These are phyloP conservation scores for Epicoccum sorghinum DNA, from an alignment of 2,329 filamentous ascomycete species.

Conservation along the genomic window DNA sequence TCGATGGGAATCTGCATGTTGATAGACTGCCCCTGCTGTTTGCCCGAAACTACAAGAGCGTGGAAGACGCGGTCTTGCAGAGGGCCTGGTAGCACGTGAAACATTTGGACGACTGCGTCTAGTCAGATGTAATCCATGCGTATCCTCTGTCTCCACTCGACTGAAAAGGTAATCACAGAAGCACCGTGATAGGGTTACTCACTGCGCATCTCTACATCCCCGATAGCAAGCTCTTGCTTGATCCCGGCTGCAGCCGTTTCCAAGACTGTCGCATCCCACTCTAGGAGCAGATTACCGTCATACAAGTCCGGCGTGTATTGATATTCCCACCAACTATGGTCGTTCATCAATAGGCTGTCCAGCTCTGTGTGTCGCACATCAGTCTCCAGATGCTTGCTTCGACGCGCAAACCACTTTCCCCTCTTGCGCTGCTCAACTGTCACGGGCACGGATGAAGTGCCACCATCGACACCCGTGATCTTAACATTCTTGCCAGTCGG, in stretches of 20 bases:
- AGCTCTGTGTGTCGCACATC: slow-evolving; percentile 67
- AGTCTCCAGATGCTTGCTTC: slow-evolving; percentile 56
- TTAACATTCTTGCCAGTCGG: slow-evolving; percentile 15
- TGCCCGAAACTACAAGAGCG: slow-evolving; percentile 64
- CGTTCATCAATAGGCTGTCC: slow-evolving; percentile 61
- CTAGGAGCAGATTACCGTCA: slow-evolving; percentile 52
- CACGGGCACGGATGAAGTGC: slow-evolving; percentile 10
- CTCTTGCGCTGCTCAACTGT: slow-evolving; percentile 27
- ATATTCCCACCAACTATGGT: slow-evolving; percentile 63
- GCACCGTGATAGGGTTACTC: slow-evolving; percentile 18
- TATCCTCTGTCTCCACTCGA: not conserved
- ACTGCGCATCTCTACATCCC: slow-evolving; percentile 49
- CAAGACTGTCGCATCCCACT: slow-evolving; percentile 49
- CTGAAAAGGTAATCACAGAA: not conserved
- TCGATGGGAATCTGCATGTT: slow-evolving; percentile 59
- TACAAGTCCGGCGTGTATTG: slow-evolving; percentile 65
- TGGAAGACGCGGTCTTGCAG: slow-evolving; percentile 70
- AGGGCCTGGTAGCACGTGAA: slow-evolving; percentile 64
- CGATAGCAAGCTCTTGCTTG: slow-evolving; percentile 18
- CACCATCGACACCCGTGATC: slow-evolving; percentile 16
- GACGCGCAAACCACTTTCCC: slow-evolving; percentile 64
- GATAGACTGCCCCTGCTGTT: slow-evolving; percentile 50
- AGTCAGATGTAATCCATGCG: not conserved
- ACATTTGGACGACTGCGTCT: slow-evolving; percentile 64
- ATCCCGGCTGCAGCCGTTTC: slow-evolving; percentile 31